Evolutionary conservation across 176 grass and related monocot genomes (phyloP), one percentile per base, ranked within the genome.

Genomic region (Raddia distichophylla): DNA sequence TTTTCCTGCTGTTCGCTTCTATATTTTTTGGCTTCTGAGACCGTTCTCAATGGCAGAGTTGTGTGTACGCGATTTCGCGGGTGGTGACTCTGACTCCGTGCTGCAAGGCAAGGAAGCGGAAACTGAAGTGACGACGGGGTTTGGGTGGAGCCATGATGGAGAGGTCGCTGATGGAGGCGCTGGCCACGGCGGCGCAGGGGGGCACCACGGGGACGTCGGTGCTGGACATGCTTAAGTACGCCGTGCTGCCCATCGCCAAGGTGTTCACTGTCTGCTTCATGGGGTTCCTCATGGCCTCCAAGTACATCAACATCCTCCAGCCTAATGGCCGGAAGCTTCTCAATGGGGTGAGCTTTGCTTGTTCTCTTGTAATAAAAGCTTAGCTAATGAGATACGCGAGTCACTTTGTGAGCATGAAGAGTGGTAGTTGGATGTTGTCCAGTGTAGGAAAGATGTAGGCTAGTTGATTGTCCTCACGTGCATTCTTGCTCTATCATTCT

Each of bases 221-320:
- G 67, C 67, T 96, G 5, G 75, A 87, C 32, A 93, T 90, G 59
- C 74, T 96, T 50, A 93, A 92, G 84, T 99, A 96, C 4, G 93
- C 97, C 34, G 60, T 96, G 48, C 64, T 99, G 74, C 97, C 97
- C 60, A 96, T 99, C 67, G 97, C 97, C 17, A 99, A 99, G 80
- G 97, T 99, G 64, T 99, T 99, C 69, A 92, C 97, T 0, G 94
- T 99, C 87, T 99, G 97, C 81, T 99, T 99, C 82, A 91, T 99
- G 91, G 97, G 97, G 11, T 95, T 88, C 90, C 91, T 99, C 34
- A 99, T 99, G 97, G 93, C 97, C 18, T 96, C 89, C 66, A 99
- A 99, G 80, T 90, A 99, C 60, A 60, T 96, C 73, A 99, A 93
- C 60, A 96, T 96, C 50, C 97, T 99, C 67, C 87, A 94, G 79